Conservation (phyloP, 2,329 filamentous ascomycete species). For the Aschersonia sp. region DNA sequence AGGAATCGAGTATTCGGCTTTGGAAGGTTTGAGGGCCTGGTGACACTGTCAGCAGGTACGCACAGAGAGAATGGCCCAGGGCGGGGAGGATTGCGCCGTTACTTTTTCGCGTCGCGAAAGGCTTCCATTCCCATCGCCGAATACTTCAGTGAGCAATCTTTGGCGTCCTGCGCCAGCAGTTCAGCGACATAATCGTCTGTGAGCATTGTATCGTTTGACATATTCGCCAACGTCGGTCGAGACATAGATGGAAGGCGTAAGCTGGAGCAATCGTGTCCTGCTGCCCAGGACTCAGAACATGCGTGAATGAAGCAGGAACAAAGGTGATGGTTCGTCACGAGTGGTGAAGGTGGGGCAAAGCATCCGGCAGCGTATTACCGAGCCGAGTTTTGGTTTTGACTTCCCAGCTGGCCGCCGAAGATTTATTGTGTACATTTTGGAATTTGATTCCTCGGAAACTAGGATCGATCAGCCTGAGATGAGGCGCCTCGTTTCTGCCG, state of each 20-base stretch:
- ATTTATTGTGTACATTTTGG: no score
- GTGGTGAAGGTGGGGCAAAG: no score
- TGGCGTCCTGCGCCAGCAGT: slow-evolving; percentile 69
- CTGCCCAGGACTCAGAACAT: no score
- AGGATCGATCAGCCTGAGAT: no score
- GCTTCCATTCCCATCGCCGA: slow-evolving; percentile 55
- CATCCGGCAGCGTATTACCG: no score
- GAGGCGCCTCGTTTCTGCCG: no score
- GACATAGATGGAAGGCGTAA: neutral
- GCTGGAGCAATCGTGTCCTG: neutral
- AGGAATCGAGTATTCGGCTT: slow-evolving; percentile 90
- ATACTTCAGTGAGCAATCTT: slow-evolving; percentile 57
- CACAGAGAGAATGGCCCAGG: neutral
- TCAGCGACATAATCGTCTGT: slow-evolving; percentile 69
- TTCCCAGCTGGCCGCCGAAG: no score
- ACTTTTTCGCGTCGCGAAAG: slow-evolving; percentile 35
- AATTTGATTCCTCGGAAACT: no score
- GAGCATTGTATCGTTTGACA: slow-evolving; percentile 35
- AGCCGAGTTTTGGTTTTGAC: no score
- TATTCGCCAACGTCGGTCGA: slow-evolving; percentile 6
- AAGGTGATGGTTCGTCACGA: no score
- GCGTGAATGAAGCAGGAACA: no score
- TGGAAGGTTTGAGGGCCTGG: slow-evolving; percentile 50
- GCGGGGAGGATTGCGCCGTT: slow-evolving; percentile 9
- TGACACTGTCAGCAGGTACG: no score